A percentile compares a stretch with the other conserved stretches of the same genome.
phyloP scores from a whole-genome alignment of 1,284 basidiomycete genomes.

The Trametes sp. region DNA sequence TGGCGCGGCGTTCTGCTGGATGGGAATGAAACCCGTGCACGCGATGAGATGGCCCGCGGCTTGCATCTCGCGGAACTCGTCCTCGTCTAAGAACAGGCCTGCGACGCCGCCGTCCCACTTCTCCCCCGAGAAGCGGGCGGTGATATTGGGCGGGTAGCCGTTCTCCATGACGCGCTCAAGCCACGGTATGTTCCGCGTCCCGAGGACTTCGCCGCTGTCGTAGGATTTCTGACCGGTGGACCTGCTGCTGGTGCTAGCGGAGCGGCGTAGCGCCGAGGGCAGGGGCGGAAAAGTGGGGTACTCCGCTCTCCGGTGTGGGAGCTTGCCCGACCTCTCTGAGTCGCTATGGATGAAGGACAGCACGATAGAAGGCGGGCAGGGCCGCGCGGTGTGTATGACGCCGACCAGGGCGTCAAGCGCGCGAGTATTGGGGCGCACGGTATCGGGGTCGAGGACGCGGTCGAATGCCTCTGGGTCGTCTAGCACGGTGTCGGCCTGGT shows the following conservation, averaged over 20 bases:
- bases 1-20: conserved; percentile 4
- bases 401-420: conserved; percentile 41
- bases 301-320: conserved; percentile 26
- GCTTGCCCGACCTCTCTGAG: neutral
- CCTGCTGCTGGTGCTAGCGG: conserved; percentile 2
- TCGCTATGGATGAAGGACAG: conserved; percentile 27
- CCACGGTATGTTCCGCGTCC: conserved; percentile 35
- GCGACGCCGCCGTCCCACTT: conserved; percentile 28
- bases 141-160: conserved; percentile 36
- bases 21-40: conserved; percentile 31
- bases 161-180: conserved; percentile 30
- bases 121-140: conserved; percentile 29
- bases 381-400: conserved; percentile 43
- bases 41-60: conserved; percentile 29
- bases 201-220: conserved; percentile 8
- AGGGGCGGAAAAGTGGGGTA: conserved; percentile 37
- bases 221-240: conserved; percentile 1
- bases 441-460: neutral
- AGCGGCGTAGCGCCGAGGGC: conserved; percentile 20
- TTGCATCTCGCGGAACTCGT: conserved; percentile 28
- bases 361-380: conserved; percentile 38
- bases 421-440: conserved; percentile 6
- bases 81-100: conserved; percentile 19
- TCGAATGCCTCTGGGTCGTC: conserved; percentile 5
- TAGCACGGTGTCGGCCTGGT: conserved; percentile 19